These are phyloP conservation scores for Lathyrus aphaca DNA, from an alignment of 306 rosid genomes.

Conservation along the genomic window DNA sequence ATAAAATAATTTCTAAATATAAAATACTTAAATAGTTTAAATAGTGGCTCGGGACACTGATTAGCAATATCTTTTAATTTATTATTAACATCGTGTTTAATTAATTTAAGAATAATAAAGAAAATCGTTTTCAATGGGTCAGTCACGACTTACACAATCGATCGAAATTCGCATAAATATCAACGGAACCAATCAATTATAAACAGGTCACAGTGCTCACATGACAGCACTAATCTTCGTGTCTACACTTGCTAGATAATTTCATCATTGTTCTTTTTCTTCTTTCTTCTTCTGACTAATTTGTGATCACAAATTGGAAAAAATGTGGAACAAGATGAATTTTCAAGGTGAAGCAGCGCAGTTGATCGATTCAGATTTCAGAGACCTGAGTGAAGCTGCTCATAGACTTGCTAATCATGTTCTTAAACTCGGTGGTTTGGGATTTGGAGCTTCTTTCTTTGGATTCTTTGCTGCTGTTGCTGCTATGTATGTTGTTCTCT, in stretches of 20 bases:
- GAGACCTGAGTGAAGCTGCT: constrained; percentile 54
- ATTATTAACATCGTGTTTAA: too few species aligned
- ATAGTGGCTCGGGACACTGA: too few species aligned
- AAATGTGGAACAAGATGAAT: constrained; percentile 38
- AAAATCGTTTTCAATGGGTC: not conserved
- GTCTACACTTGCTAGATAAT: not conserved
- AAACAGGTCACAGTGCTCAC: not conserved
- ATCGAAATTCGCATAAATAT: not conserved
- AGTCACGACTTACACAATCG: not conserved
- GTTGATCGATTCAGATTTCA: constrained; percentile 62
- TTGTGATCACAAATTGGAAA: not conserved
- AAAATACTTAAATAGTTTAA: too few species aligned
- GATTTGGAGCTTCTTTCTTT: constrained; percentile 67
- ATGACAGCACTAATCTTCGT: not conserved
- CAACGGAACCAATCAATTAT: not conserved
- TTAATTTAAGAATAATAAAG: not conserved
- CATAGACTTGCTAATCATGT: constrained; percentile 59
- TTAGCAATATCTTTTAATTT: too few species aligned
- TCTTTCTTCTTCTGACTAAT: not conserved
- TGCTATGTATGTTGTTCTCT: constrained; percentile 62
- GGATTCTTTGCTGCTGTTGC: constrained; percentile 71
- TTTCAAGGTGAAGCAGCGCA: constrained; percentile 43
- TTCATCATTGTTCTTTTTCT: not conserved
- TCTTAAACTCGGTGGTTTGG: constrained; percentile 59
- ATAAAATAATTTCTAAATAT: too few species aligned